Percentiles rank a stretch among this genome's conserved stretches.
Evolutionary conservation across 2,329 filamentous ascomycete species (phyloP).

Genomic region (Bipolaris victoriae): DNA sequence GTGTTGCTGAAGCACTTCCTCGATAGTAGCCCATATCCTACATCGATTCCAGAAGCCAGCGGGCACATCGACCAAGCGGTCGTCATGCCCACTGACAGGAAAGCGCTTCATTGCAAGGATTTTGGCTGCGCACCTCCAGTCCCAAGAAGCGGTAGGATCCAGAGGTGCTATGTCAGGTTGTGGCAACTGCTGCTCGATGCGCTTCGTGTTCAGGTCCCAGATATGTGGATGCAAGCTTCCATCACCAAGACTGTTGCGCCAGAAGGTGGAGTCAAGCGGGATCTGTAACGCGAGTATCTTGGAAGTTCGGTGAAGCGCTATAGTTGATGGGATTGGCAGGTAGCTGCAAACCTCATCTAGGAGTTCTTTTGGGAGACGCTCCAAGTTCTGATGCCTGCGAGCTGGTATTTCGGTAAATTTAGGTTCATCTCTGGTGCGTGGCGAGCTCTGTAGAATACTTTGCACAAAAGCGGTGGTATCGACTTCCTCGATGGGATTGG

Average conservation of each 20-base stretch:
- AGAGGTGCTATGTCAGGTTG: neutral
- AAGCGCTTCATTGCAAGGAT: conserved; percentile 24
- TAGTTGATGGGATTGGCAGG: conserved; percentile 21
- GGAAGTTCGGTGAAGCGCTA: conserved; percentile 30
- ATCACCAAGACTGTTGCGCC: conserved; percentile 28
- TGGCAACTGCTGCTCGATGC: conserved; percentile 14
- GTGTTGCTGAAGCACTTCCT: conserved; percentile 18
- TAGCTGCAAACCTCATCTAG: conserved; percentile 23
- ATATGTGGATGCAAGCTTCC: conserved; percentile 31
- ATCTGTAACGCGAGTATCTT: conserved; percentile 25
- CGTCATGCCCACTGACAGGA: conserved; percentile 17
- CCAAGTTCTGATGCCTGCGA: conserved; percentile 15
- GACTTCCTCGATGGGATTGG: conserved; percentile 24
- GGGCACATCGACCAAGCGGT: conserved; percentile 19
- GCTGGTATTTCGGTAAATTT: neutral
- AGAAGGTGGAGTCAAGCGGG: conserved; percentile 33
- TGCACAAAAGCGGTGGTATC: conserved; percentile 18
- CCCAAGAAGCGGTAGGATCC: conserved; percentile 13
- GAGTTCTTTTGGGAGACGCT: conserved; percentile 27
- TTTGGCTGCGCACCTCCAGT: conserved; percentile 27
- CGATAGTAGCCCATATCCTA: conserved; percentile 34
- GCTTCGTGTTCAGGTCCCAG: conserved; percentile 31
- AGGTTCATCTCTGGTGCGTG: conserved; percentile 2
- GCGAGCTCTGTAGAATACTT: conserved; percentile 17
- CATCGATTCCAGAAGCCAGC: conserved; percentile 35